A percentile compares a stretch with the other conserved stretches of the same genome.
phyloP scores from a whole-genome alignment of 176 grass and related monocot genomes.

The Raddia distichophylla region DNA sequence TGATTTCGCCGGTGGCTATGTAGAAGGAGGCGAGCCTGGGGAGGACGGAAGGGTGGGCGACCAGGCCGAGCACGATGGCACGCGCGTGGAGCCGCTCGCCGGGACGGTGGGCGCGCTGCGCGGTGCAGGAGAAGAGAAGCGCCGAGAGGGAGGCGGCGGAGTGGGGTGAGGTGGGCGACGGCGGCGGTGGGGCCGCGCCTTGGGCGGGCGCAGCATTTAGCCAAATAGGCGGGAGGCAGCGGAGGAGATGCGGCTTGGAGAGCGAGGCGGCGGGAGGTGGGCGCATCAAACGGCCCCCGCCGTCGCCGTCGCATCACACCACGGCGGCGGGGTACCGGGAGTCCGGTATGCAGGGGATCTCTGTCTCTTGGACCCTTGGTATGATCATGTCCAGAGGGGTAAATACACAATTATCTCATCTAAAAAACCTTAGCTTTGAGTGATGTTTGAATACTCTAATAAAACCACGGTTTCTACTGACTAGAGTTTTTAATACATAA shows the following conservation, averaged over 20 bases:
- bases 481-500: no score
- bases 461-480: no score
- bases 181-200: background rate
- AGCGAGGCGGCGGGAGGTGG: constrained; percentile 22
- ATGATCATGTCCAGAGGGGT: no score
- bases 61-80: constrained; percentile 45
- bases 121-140: constrained; percentile 48
- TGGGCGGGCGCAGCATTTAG: constrained; percentile 33
- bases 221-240: constrained; percentile 57
- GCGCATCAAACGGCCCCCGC: constrained; percentile 50
- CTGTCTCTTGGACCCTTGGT: no score
- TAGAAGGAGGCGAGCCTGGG: constrained; percentile 56
- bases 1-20: constrained; percentile 20
- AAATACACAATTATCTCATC: no score
- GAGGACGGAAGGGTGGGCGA: constrained; percentile 49
- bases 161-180: background rate
- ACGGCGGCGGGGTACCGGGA: background rate
- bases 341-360: background rate
- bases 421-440: no score
- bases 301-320: constrained; percentile 46
- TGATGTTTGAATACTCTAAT: no score
- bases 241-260: constrained; percentile 45
- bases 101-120: background rate
- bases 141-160: constrained; percentile 28
- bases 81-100: constrained; percentile 59